Conservation (phyloP, 108 stramenopile genomes). For the Schizochytrium sp. region DNA sequence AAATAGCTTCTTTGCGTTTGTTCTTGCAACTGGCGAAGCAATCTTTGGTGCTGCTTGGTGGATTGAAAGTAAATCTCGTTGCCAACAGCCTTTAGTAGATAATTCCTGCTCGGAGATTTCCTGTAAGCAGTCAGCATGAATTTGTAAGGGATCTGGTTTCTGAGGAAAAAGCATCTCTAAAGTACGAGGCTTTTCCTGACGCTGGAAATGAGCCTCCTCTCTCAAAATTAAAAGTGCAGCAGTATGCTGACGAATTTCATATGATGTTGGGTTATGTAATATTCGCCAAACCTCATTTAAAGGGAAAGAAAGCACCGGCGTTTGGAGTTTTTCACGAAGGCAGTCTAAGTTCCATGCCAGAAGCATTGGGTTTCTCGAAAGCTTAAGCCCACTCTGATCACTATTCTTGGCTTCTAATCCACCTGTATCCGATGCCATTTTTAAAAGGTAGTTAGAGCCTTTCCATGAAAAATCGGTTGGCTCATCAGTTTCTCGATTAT, state of each 20-base stretch:
- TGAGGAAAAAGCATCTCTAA: not conserved
- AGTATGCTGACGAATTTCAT: not conserved
- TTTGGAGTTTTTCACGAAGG: not conserved
- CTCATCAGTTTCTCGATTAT: not conserved
- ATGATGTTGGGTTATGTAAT: not conserved
- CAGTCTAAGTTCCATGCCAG: not conserved
- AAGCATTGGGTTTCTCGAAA: not conserved
- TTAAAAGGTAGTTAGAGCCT: constrained; percentile 22
- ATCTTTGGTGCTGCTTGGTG: not conserved
- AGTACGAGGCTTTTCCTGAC: not conserved
- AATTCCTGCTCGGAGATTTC: not conserved
- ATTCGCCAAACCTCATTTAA: not conserved
- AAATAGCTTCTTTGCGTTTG: not conserved
- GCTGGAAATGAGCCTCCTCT: constrained; percentile 18
- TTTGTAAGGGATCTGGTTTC: not conserved
- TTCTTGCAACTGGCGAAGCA: not conserved
- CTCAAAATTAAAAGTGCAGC: not conserved
- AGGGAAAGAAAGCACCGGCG: not conserved
- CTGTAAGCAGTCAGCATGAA: not conserved
- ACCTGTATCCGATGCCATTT: not conserved
- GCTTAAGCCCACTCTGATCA: not conserved
- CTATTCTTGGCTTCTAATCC: not conserved
- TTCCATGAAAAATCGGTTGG: not conserved
- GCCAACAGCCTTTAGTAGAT: not conserved
- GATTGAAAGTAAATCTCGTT: not conserved